Conservation (phyloP, 176 grass and related monocot species). For the Urochloa ruziziensis region DNA sequence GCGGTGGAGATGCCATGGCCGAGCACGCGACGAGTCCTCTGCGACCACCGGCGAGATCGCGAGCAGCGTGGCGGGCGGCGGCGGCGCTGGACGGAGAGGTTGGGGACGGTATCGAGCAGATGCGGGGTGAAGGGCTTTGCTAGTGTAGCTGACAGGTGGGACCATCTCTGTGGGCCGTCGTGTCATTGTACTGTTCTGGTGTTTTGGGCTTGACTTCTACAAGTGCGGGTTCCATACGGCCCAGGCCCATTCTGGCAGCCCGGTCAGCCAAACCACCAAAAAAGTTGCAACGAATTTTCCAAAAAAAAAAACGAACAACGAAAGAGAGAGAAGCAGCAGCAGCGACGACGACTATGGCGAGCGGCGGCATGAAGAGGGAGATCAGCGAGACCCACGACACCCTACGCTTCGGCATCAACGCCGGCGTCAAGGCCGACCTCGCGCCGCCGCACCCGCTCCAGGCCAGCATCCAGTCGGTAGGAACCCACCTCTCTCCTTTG, state of each 20-base stretch:
- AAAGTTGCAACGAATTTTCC: too few species aligned
- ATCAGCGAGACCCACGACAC: conserved; percentile 43
- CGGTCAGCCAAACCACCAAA: too few species aligned
- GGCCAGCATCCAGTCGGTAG: conserved; percentile 45
- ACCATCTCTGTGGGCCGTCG: background rate
- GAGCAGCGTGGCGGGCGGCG: conserved; percentile 17
- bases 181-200: too few species aligned
- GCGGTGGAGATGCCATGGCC: conserved; percentile 40
- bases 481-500: background rate
- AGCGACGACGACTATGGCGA: conserved; percentile 45
- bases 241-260: background rate
- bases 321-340: background rate
- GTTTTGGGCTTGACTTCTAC: too few species aligned
- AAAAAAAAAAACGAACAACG: too few species aligned
- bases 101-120: conserved; percentile 23
- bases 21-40: conserved; percentile 2
- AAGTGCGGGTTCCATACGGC: background rate
- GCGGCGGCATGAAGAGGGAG: conserved; percentile 52
- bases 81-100: conserved; percentile 34
- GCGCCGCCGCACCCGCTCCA: conserved; percentile 50
- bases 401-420: conserved; percentile 56
- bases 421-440: conserved; percentile 49
- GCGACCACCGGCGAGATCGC: conserved; percentile 19
- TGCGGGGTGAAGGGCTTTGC: background rate
- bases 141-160: background rate